phyloP scores from a whole-genome alignment of 306 rosid species.

The Comarum palustre region DNA sequence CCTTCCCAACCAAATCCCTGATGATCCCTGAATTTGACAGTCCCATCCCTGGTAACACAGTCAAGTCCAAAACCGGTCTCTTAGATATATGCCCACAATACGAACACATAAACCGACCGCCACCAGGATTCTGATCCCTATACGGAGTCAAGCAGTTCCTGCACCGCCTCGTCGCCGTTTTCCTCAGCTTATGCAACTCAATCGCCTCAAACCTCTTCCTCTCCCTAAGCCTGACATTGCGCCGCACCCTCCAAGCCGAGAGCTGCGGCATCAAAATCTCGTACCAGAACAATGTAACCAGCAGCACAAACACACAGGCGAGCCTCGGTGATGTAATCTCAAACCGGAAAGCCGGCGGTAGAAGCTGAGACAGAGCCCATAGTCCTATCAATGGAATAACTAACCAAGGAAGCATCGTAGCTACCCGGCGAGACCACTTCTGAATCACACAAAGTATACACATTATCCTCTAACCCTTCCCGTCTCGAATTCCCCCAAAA shows the following conservation, averaged over 20 bases:
- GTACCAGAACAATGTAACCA: slow-evolving; percentile 96
- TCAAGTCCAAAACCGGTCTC: slow-evolving; percentile 92
- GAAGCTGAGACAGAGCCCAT: slow-evolving; percentile 96
- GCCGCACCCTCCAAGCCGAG: slow-evolving; percentile 82
- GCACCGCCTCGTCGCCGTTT: slow-evolving; percentile 82
- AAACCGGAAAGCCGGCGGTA: slow-evolving; percentile 93
- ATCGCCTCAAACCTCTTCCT: slow-evolving; percentile 85
- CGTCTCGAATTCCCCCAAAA: slow-evolving; percentile 33
- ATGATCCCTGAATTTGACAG: slow-evolving; percentile 63
- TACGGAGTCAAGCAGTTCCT: slow-evolving; percentile 88
- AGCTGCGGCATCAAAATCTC: slow-evolving; percentile 99
- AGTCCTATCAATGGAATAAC: slow-evolving; percentile 90
- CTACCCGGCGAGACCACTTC: slow-evolving; percentile 99
- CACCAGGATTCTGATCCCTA: slow-evolving; percentile 97
- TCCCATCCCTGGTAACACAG: slow-evolving; percentile 67
- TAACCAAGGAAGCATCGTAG: slow-evolving; percentile 99
- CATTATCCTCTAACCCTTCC: slow-evolving; percentile 89
- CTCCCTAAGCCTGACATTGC: slow-evolving; percentile 82
- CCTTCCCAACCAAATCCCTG: slow-evolving; percentile 78
- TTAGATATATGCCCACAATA: slow-evolving; percentile 91
- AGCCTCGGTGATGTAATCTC: slow-evolving; percentile 93
- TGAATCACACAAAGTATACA: slow-evolving; percentile 99
- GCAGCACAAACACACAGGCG: slow-evolving; percentile 88
- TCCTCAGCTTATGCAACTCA: slow-evolving; percentile 86
- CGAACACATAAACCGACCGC: slow-evolving; percentile 96